Base-by-base conservation (phyloP, 805 yeast genomes). In the Candida ovalis region DNA sequence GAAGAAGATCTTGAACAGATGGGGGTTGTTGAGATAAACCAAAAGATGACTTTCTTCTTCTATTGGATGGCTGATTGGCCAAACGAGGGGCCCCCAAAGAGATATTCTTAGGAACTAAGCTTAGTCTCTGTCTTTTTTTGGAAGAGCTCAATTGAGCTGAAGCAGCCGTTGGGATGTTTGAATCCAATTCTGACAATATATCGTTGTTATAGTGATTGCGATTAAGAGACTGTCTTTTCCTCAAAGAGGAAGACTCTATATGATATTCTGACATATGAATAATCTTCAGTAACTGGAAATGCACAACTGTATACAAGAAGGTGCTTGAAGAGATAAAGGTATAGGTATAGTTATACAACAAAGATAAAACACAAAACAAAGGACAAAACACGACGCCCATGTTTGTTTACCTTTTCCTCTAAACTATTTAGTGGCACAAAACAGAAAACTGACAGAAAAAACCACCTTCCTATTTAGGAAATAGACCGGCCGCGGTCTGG, bases 41-140 rank as follows among this genome's bases (percentile, higher is more conserved):
- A 42, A 58, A 53, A 1, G 57, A 55, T 17, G 66, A 60, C 36
- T 60, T 62, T 45, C 66, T 55, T 43, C 55, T 61, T 9, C 40
- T 47, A 17, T 54, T 49, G 35, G 56, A 45, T 6, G 55, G 56
- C 35, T 57, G 62, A 25, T 54, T 57, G 32, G 62, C 42, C 41
- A 63, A 50, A 24, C 66, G 44, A 22, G 69, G 67, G 4, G 67
- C 66, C 7, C 68, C 68, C 18, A 64, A 52, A 25, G 53, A 57
- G 40, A 57, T 57, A 50, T 62, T 62, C 27, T 60, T 54, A 10
- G 67, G 68, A 15, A 63, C 46, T 9, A 63, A 42, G 45, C 65
- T 61, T 35, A 63, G 49, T 42, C 68, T 54, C 32, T 61, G 60
- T 30, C 63, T 55, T 41, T 59, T 63, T 23, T 43, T 46, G 1